Base-by-base conservation (phyloP, 2,329 filamentous ascomycete species). In the Ophiostoma sp. region DNA sequence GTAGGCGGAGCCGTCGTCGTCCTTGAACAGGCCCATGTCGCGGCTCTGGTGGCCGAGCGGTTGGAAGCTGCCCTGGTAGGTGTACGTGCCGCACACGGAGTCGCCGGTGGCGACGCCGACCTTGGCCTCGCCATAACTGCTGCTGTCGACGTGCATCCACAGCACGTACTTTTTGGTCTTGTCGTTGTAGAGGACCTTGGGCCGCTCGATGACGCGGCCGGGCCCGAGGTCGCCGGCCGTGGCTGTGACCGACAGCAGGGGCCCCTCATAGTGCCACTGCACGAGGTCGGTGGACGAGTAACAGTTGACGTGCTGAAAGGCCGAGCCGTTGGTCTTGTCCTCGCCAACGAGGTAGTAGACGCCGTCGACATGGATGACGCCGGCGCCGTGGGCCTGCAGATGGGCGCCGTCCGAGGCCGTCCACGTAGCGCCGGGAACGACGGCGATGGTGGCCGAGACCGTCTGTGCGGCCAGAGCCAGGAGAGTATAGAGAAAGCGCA, bases 271-370 rank as follows among this genome's bases (percentile, higher is more conserved):
- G 36, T 68, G 70, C 74, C 74, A 75, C 60, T 86, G 86, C 0
- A 88, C 88, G 0, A 90, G 80, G 73, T 90, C 88, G 0, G 81
- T 81, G 20, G 86, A 89, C 0, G 85, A 87, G 77, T 91, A 91
- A 79, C 89, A 91, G 76, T 90, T 90, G 73, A 91, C 80, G 68
- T 87, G 87, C 72, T 87, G 86, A 77, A 91, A 91, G 0, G 81
- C 78, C 0, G 82, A 84, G 36, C 88, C 87, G 27, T 84, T 78
- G 0, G 87, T 86, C 76, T 91, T 90, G 79, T 91, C 89, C 76
- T 91, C 89, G 20, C 89, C 89, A 44, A 90, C 85, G 79, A 88
- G 83, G 79, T 91, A 91, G 79, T 87, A 91, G 0, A 83, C 84
- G 11, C 80, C 81, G 62, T 82, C 81, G 1, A 85, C 84, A 74